phyloP scores from a whole-genome alignment of 345 rosid species.

The Cardamine chenopodiifolia region DNA sequence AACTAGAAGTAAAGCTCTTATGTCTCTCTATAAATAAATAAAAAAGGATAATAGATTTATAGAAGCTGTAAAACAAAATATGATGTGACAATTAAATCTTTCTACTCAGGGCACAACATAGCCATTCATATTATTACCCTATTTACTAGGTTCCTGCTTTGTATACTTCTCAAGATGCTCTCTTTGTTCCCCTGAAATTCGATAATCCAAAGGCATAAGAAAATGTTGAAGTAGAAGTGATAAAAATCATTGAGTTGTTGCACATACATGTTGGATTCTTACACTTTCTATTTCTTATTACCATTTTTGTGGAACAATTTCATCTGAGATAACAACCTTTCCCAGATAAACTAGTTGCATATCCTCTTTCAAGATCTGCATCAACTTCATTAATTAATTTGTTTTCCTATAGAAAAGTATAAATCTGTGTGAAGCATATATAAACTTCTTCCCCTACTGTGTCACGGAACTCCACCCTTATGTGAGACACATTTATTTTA shows the following conservation, averaged over 20 bases:
- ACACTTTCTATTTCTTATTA: slow-evolving; percentile 10
- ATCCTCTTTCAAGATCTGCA: slow-evolving; percentile 95
- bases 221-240: not conserved
- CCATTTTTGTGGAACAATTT: slow-evolving; percentile 51
- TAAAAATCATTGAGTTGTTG: not conserved
- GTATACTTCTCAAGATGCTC: too few species aligned
- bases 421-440: not conserved
- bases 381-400: not conserved
- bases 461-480: slow-evolving; percentile 89
- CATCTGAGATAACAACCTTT: slow-evolving; percentile 57
- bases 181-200: too few species aligned
- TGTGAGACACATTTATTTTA: slow-evolving; percentile 94
- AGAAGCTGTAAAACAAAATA: slow-evolving; percentile 19
- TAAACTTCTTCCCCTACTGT: slow-evolving; percentile 68
- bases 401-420: not conserved
- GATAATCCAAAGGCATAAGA: slow-evolving; percentile 2
- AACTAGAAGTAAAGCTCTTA: not conserved
- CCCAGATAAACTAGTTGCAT: slow-evolving; percentile 81
- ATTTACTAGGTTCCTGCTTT: slow-evolving; percentile 14
- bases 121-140: slow-evolving; percentile 16
- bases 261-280: slow-evolving; percentile 27
- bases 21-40: too few species aligned
- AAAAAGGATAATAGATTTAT: not conserved
- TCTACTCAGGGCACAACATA: slow-evolving; percentile 20
- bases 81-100: slow-evolving; percentile 10